Conservation (phyloP, 75 land plant species). For the Chamaecyparis obtusa region DNA sequence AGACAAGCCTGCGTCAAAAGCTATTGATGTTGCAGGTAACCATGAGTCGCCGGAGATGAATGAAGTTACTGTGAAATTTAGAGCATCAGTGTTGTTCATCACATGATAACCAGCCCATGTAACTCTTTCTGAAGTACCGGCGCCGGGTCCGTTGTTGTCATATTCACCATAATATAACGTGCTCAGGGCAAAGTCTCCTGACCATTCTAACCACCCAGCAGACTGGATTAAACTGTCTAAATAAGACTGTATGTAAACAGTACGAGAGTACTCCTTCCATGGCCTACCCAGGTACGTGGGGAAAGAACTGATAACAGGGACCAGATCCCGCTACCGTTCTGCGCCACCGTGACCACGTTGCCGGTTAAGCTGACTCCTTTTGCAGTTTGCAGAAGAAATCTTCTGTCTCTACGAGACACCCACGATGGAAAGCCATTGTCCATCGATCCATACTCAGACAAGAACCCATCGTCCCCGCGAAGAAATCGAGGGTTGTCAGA, state of each 20-base stretch:
- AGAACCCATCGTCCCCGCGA: neutral
- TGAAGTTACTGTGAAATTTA: slow-evolving; percentile 19
- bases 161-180: slow-evolving; percentile 63
- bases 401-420: neutral
- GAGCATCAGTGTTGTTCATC: slow-evolving; percentile 1
- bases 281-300: slow-evolving; percentile 73
- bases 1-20: neutral
- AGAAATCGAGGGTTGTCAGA: neutral
- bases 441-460: neutral
- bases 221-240: slow-evolving; percentile 51
- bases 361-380: slow-evolving; percentile 5
- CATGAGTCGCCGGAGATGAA: slow-evolving; percentile 30
- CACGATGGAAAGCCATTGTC: neutral
- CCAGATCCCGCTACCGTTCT: slow-evolving; percentile 65
- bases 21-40: slow-evolving; percentile 16
- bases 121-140: slow-evolving; percentile 12
- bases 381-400: neutral
- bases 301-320: neutral
- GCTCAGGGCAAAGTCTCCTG: slow-evolving; percentile 30
- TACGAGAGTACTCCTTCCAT: slow-evolving; percentile 59
- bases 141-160: slow-evolving; percentile 21
- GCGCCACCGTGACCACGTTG: slow-evolving; percentile 46
- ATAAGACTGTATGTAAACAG: slow-evolving; percentile 54
- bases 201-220: slow-evolving; percentile 66
- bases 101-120: slow-evolving; percentile 26